These are phyloP conservation scores for Orbilia blumenaviensis DNA, from an alignment of 2,329 filamentous ascomycete genomes.

Conservation along the genomic window DNA sequence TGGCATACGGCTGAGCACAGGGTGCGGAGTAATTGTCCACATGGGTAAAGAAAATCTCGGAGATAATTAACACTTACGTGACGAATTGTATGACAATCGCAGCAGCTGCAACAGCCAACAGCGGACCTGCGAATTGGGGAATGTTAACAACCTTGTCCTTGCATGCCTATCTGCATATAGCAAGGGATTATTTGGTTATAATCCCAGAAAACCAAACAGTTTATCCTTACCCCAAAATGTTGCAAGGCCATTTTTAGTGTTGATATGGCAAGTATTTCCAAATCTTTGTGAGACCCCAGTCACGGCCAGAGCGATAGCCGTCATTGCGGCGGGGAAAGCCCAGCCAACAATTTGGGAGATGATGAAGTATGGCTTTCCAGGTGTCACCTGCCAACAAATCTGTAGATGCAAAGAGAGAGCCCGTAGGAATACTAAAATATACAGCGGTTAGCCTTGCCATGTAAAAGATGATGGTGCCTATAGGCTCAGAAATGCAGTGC, in stretches of 20 bases:
- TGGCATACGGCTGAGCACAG: neutral
- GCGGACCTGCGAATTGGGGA: constrained; percentile 63
- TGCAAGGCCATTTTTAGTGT: constrained; percentile 81
- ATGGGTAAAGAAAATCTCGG: constrained; percentile 10
- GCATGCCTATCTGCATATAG: constrained; percentile 4
- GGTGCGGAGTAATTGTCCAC: constrained; percentile 13
- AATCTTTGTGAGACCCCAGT: constrained; percentile 96
- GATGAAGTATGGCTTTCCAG: constrained; percentile 90
- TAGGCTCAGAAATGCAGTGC: constrained; percentile 52
- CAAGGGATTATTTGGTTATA: constrained; percentile 4
- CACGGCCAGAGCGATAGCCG: constrained; percentile 78
- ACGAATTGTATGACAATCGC: constrained; percentile 82
- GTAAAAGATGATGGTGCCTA: neutral
- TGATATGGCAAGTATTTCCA: constrained; percentile 91
- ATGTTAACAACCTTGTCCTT: constrained; percentile 16
- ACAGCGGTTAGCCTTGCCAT: neutral
- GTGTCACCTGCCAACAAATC: constrained; percentile 95
- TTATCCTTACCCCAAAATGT: constrained; percentile 57
- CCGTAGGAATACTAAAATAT: constrained; percentile 74
- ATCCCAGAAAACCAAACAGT: neutral
- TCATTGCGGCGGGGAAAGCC: constrained; percentile 79
- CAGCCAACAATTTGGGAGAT: constrained; percentile 81
- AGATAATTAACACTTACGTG: constrained; percentile 70
- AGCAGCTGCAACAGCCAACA: constrained; percentile 78
- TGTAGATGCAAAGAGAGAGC: constrained; percentile 93